Evolutionary conservation across 2,329 filamentous ascomycete species (phyloP).

Genomic region (Botrytis squamosa): DNA sequence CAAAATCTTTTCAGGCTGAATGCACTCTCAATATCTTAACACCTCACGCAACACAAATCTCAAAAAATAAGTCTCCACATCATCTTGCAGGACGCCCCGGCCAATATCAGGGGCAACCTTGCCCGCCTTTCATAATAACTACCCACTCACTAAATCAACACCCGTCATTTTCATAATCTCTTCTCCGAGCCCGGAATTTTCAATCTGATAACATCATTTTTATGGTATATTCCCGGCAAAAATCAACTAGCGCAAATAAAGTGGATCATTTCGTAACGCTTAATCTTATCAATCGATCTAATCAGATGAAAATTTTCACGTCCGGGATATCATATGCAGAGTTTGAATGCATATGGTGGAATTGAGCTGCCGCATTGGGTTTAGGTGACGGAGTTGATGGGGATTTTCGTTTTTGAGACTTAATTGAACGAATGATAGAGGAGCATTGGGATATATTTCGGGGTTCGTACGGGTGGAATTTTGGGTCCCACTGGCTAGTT

Average conservation of each 20-base stretch:
- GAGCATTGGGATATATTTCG: not conserved
- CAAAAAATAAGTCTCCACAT: not conserved
- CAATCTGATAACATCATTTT: conserved; percentile 7
- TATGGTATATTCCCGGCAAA: not conserved
- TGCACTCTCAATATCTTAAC: not conserved
- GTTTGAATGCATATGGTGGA: not conserved
- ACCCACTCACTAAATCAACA: conserved; percentile 21
- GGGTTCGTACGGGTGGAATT: not conserved
- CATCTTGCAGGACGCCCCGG: not conserved
- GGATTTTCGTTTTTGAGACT: not conserved
- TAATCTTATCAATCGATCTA: conserved; percentile 24
- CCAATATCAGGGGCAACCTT: not conserved
- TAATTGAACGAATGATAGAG: not conserved
- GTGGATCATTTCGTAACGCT: not conserved
- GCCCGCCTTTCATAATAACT: not conserved
- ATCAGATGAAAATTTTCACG: conserved; percentile 20
- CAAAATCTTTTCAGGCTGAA: not conserved
- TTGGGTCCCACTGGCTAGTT: not conserved
- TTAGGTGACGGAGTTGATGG: not conserved
- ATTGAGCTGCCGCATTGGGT: not conserved
- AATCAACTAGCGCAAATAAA: not conserved
- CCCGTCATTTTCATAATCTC: not conserved
- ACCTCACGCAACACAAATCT: not conserved
- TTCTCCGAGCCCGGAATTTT: not conserved
- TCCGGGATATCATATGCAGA: not conserved